Evolutionary conservation across 768 basidiomycete genomes (phyloP).

Genomic region (Chalciporus piperatus): DNA sequence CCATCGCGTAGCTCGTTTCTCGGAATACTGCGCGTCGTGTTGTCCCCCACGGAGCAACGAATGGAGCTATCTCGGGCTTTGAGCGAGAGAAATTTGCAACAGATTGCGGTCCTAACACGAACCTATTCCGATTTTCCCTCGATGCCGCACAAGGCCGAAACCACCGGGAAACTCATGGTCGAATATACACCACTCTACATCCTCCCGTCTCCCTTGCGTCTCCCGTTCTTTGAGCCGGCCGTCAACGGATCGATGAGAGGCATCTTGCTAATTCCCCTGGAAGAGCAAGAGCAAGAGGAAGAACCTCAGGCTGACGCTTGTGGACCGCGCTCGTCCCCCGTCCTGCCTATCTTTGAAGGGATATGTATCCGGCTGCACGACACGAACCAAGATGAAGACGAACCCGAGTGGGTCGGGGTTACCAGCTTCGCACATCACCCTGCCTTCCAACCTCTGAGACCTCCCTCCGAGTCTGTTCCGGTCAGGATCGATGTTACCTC

Average conservation of each 20-base stretch:
- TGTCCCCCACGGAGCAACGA: neutral
- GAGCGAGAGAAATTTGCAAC: neutral
- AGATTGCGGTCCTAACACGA: neutral
- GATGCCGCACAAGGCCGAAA: neutral
- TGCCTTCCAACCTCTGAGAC: neutral
- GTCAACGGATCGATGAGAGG: neutral
- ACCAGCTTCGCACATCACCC: neutral
- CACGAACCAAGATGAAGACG: neutral
- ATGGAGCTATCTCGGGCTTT: neutral
- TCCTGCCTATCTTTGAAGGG: neutral
- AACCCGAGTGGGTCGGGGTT: neutral
- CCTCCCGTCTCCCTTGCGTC: neutral
- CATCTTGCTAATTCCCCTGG: neutral
- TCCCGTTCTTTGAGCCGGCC: neutral
- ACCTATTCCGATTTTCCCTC: neutral
- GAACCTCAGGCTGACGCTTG: neutral
- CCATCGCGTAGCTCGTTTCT: neutral
- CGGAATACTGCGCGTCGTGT: neutral
- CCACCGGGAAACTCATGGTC: neutral
- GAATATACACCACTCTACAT: neutral
- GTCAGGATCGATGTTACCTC: neutral
- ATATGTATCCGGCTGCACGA: neutral
- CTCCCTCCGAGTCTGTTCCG: neutral
- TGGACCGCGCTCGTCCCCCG: neutral
- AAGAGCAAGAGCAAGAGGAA: neutral